A percentile compares a stretch with the other conserved stretches of the same genome.
Conservation (phyloP, 371 early-diverging fungal species). For the Apophysomyces trapeziformis region DNA sequence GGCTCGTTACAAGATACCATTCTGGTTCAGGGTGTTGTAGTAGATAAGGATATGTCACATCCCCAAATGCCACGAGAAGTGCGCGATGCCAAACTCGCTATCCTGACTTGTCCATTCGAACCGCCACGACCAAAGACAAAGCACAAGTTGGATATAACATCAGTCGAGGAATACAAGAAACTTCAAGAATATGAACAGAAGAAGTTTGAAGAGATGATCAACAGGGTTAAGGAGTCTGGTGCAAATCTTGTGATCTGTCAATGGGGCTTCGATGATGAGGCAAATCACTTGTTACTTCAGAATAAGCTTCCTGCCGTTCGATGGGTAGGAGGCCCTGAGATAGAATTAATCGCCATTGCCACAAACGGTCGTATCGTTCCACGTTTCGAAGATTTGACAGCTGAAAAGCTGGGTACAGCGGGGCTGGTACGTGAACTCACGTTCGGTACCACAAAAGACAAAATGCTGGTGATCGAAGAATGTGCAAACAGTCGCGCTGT, state of each 20-base stretch:
- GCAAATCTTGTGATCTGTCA: constrained; percentile 99
- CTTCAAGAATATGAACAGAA: constrained; percentile 94
- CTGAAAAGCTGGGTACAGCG: constrained; percentile 93
- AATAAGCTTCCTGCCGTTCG: constrained; percentile 98
- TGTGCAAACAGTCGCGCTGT: constrained; percentile 97
- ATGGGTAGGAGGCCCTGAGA: constrained; percentile 99
- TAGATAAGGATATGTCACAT: constrained; percentile 99
- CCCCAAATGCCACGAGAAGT: constrained; percentile 99
- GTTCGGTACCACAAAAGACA: constrained; percentile 98
- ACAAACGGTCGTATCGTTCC: constrained; percentile 98
- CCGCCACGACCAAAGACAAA: constrained; percentile 99
- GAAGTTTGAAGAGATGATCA: constrained; percentile 96
- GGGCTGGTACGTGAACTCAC: constrained; percentile 91
- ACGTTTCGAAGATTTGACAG: constrained; percentile 94
- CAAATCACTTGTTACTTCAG: constrained; percentile 98
- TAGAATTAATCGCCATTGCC: constrained; percentile 98
- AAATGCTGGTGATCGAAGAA: constrained; percentile 97
- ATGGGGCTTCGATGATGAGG: constrained; percentile 99
- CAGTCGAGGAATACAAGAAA: constrained; percentile 96
- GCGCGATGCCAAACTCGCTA: constrained; percentile 95
- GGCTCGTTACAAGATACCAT: constrained; percentile 91
- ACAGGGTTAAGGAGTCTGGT: constrained; percentile 92
- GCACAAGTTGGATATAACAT: constrained; percentile 97
- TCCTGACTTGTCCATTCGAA: constrained; percentile 99
- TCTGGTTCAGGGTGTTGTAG: constrained; percentile 95